Conservation (phyloP, 768 basidiomycete species). For the Pleurotus pulmonarius region DNA sequence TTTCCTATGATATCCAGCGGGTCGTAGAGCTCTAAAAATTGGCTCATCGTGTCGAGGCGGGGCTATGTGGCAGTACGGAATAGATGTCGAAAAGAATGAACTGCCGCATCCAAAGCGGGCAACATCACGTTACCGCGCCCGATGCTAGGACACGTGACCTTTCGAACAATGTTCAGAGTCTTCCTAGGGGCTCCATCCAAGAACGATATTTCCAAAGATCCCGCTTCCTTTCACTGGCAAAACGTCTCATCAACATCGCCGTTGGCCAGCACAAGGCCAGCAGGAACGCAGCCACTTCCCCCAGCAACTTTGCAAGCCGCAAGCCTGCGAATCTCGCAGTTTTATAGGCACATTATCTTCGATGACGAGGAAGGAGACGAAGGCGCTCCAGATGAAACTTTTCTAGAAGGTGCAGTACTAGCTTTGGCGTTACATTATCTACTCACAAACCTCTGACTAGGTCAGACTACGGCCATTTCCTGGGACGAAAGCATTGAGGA, state of each 20-base stretch:
- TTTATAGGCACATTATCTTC: conserved; percentile 76
- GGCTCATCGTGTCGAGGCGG: conserved; percentile 18
- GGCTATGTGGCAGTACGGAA: neutral
- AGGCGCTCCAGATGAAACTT: conserved; percentile 17
- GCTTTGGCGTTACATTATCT: too few species aligned
- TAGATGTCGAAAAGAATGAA: neutral
- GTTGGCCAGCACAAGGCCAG: conserved; percentile 1
- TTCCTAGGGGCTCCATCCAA: conserved; percentile 41
- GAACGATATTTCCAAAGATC: conserved; percentile 30
- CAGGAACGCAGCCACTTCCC: conserved; percentile 35
- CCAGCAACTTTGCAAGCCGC: conserved; percentile 61
- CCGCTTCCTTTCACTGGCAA: conserved; percentile 40
- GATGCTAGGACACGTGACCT: neutral
- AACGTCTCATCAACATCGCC: conserved; percentile 29
- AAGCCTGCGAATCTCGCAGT: conserved; percentile 60
- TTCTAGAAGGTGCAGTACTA: neutral
- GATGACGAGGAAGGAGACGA: conserved; percentile 32
- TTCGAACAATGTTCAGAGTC: neutral
- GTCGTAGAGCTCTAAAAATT: conserved; percentile 80
- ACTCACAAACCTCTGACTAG: too few species aligned
- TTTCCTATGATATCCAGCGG: conserved; percentile 92
- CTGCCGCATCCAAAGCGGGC: too few species aligned
- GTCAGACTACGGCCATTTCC: neutral
- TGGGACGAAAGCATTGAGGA: conserved; percentile 13
- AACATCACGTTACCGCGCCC: conserved; percentile 7